Conservation (phyloP, 352 stramenopile genomes). For the Phytopythium delawarense region DNA sequence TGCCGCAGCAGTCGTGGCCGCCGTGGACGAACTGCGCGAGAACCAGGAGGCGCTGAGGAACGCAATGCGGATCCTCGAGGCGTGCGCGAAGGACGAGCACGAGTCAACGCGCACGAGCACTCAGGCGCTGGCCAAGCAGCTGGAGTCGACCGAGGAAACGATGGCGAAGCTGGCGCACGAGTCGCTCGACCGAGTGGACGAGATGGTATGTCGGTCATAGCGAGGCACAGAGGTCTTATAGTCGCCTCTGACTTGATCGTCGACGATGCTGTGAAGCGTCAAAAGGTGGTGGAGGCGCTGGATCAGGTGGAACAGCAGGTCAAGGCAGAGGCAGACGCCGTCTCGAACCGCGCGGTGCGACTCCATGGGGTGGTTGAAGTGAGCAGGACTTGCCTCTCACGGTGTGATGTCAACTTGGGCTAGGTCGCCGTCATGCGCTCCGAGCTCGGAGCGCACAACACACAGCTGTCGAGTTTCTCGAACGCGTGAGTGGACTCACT, state of each 20-base stretch:
- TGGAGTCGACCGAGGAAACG: constrained; percentile 38
- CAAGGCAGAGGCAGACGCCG: constrained; percentile 22
- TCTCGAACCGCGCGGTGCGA: constrained; percentile 1
- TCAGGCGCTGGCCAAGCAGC: constrained; percentile 23
- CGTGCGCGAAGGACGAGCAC: constrained; percentile 36
- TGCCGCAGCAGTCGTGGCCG: constrained; percentile 9
- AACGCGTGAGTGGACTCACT: neutral
- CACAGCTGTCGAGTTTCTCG: neutral
- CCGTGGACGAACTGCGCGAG: constrained; percentile 41
- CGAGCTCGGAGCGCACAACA: neutral
- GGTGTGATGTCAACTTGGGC: neutral
- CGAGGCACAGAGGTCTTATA: neutral
- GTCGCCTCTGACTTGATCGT: neutral
- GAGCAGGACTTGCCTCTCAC: neutral
- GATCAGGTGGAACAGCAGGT: constrained; percentile 37
- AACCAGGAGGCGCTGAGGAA: constrained; percentile 44
- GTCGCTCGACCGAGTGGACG: constrained; percentile 28
- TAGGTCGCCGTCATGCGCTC: neutral
- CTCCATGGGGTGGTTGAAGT: neutral
- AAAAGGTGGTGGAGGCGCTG: constrained; percentile 29
- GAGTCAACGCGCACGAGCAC: constrained; percentile 25
- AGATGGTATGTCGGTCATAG: constrained; percentile 29
- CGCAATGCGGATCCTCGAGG: constrained; percentile 42
- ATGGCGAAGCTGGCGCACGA: constrained; percentile 35
- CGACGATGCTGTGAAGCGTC: constrained; percentile 11